Percentiles rank a stretch among this genome's conserved stretches.
Evolutionary conservation across 2,329 filamentous ascomycete genomes (phyloP).

Genomic region (Metarhizium brunneum): DNA sequence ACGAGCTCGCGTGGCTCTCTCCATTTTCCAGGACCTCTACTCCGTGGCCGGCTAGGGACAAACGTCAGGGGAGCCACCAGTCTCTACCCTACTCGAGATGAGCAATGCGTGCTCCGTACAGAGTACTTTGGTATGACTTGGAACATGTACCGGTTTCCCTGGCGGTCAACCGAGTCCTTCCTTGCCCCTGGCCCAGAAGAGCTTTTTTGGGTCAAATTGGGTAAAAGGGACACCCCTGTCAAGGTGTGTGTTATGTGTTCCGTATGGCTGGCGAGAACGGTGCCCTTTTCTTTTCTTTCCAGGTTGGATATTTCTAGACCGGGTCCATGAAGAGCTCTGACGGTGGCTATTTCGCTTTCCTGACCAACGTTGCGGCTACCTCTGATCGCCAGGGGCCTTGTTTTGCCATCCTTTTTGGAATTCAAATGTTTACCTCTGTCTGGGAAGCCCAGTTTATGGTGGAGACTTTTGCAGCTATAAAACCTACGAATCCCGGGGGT

Average conservation of each 20-base stretch:
- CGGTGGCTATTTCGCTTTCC: neutral
- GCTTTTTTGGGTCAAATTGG: neutral
- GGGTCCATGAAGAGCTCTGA: neutral
- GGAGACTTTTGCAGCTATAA: neutral
- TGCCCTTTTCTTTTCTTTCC: neutral
- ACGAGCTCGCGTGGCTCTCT: constrained; percentile 12
- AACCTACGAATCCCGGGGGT: neutral
- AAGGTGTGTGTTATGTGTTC: neutral
- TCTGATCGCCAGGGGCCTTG: neutral
- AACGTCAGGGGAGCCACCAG: constrained; percentile 2
- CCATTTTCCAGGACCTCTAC: constrained; percentile 5
- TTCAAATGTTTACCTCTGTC: neutral
- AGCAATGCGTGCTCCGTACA: neutral
- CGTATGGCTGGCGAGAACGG: neutral
- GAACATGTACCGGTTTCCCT: neutral
- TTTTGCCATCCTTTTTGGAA: neutral
- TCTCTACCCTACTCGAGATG: neutral
- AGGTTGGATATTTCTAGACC: neutral
- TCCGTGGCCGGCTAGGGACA: neutral
- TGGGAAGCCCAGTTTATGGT: neutral
- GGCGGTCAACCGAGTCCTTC: neutral
- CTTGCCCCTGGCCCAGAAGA: neutral
- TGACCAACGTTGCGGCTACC: neutral
- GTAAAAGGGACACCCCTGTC: neutral
- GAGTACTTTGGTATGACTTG: neutral